These are phyloP conservation scores for Bipolaris oryzae DNA, from an alignment of 2,329 filamentous ascomycete species.

Conservation along the genomic window DNA sequence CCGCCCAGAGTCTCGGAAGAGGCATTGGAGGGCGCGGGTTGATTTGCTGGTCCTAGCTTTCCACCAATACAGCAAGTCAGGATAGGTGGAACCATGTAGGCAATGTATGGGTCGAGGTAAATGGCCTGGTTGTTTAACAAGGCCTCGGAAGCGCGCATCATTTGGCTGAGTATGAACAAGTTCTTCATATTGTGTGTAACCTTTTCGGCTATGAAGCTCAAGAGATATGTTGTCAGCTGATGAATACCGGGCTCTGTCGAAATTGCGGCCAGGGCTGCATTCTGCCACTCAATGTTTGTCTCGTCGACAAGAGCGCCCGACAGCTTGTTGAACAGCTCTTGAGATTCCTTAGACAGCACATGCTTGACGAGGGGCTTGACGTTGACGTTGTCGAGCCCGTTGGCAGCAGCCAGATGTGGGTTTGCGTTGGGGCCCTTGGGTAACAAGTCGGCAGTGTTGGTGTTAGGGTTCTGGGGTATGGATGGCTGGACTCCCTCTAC, in stretches of 20 bases:
- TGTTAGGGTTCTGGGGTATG: slow-evolving; percentile 94
- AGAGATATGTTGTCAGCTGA: slow-evolving; percentile 94
- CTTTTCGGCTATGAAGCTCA: slow-evolving; percentile 93
- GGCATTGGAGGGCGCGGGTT: slow-evolving; percentile 56
- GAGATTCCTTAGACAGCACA: slow-evolving; percentile 91
- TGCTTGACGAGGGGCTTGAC: slow-evolving; percentile 95
- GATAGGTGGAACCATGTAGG: slow-evolving; percentile 79
- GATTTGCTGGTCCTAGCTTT: slow-evolving; percentile 68
- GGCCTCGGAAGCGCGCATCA: slow-evolving; percentile 88
- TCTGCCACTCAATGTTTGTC: slow-evolving; percentile 81
- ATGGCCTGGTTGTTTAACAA: slow-evolving; percentile 83
- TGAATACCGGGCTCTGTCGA: slow-evolving; percentile 90
- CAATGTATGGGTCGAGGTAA: slow-evolving; percentile 73
- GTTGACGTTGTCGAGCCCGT: slow-evolving; percentile 79
- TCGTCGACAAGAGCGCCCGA: slow-evolving; percentile 88
- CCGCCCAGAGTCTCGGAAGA: slow-evolving; percentile 56
- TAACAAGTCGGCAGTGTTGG: slow-evolving; percentile 83
- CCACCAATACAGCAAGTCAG: slow-evolving; percentile 89
- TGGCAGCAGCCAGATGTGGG: slow-evolving; percentile 79
- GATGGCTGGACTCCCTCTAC: slow-evolving; percentile 97
- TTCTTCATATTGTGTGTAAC: slow-evolving; percentile 93
- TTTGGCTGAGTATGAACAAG: slow-evolving; percentile 84
- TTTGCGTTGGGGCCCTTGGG: slow-evolving; percentile 91
- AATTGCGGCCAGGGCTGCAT: slow-evolving; percentile 83
- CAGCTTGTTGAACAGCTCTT: slow-evolving; percentile 96